Evolutionary conservation across 768 basidiomycete species (phyloP).

Genomic region (Sistotremastrum niveocremeum): DNA sequence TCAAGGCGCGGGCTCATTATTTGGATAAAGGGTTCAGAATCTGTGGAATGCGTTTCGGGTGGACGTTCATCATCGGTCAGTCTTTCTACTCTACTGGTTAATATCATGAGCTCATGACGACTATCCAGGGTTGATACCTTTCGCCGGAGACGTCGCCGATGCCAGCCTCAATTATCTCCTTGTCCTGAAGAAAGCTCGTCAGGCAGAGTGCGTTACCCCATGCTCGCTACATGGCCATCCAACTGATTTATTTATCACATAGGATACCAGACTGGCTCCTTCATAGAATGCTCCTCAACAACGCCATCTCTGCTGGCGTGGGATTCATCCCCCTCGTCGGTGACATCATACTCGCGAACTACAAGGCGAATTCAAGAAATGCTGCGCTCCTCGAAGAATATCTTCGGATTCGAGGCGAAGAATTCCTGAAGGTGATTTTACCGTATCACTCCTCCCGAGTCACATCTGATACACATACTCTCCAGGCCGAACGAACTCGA

Average conservation of each 20-base stretch:
- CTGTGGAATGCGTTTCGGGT: constrained; percentile 75
- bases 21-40: constrained; percentile 79
- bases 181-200: constrained; percentile 58
- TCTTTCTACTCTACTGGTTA: background rate
- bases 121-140: constrained; percentile 43
- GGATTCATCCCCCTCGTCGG: constrained; percentile 64
- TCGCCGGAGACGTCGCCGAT: constrained; percentile 54
- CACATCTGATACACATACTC: constrained; percentile 4
- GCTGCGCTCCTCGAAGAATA: constrained; percentile 78
- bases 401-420: constrained; percentile 63
- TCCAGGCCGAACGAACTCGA: constrained; percentile 7
- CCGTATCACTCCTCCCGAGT: constrained; percentile 3
- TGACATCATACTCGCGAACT: constrained; percentile 62
- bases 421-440: constrained; percentile 38
- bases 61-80: constrained; percentile 61
- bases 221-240: background rate
- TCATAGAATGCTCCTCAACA: constrained; percentile 64
- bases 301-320: constrained; percentile 48
- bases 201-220: constrained; percentile 47
- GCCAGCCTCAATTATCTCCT: constrained; percentile 58
- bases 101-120: background rate
- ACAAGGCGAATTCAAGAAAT: constrained; percentile 84
- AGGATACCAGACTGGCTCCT: constrained; percentile 49
- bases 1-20: constrained; percentile 67
- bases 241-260: background rate